A percentile compares a stretch with the other conserved stretches of the same genome.
These are phyloP conservation scores for Colletotrichum musicola DNA, from an alignment of 2,329 filamentous ascomycete genomes.

Conservation along the genomic window DNA sequence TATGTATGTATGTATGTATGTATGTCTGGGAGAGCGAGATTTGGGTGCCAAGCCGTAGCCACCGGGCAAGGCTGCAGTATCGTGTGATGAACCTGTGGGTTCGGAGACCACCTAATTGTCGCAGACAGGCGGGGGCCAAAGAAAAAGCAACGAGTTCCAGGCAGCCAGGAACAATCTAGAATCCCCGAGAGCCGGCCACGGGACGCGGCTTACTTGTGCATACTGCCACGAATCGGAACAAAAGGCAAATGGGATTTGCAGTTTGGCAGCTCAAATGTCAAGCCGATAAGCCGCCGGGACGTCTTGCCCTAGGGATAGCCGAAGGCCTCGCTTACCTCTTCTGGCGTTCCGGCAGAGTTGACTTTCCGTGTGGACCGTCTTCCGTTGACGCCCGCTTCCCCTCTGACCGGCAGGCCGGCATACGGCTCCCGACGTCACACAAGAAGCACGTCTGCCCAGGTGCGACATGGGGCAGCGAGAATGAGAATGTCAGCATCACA, in stretches of 20 bases:
- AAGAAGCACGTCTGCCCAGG: slow-evolving; percentile 28
- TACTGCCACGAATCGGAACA: slow-evolving; percentile 3
- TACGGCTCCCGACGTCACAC: slow-evolving; percentile 13
- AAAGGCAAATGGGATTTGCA: not conserved
- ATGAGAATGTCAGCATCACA: not conserved
- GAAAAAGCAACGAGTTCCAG: slow-evolving; percentile 5
- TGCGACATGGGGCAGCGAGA: slow-evolving; percentile 3
- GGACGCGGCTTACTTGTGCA: not conserved
- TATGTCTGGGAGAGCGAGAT: not conserved
- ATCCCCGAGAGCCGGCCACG: not conserved
- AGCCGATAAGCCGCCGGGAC: not conserved
- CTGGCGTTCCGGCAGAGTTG: not conserved
- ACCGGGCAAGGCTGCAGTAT: slow-evolving; percentile 32
- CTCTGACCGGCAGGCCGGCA: slow-evolving; percentile 8
- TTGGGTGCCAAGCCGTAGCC: slow-evolving; percentile 32
- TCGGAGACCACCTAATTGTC: slow-evolving; percentile 1
- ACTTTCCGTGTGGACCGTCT: not conserved
- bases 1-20: slow-evolving; percentile 1
- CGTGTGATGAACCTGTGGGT: slow-evolving; percentile 24
- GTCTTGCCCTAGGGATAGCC: not conserved
- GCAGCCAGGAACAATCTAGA: slow-evolving; percentile 18
- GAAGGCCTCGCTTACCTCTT: not conserved
- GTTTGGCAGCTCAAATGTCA: not conserved
- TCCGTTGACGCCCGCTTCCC: not conserved
- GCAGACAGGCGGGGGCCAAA: slow-evolving; percentile 5